Conservation (phyloP, 257 asterid species). For the Anisodus acutangulus region DNA sequence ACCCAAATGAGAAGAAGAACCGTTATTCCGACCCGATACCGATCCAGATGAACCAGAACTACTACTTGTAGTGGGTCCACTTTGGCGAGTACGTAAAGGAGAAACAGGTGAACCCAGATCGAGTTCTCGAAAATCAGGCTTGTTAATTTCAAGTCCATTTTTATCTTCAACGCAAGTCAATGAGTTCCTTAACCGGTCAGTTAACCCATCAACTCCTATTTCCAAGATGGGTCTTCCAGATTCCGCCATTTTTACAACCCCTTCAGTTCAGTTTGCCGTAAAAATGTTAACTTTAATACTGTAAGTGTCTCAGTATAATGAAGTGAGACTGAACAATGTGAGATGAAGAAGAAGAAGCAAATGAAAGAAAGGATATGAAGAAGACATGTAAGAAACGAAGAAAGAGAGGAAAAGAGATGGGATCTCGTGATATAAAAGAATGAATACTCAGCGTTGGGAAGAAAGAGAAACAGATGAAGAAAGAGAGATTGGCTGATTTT, state of each 20-base stretch:
- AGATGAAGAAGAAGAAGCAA: not conserved
- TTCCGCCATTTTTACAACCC: slow-evolving; percentile 45
- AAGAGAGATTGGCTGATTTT: not conserved
- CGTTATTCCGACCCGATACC: slow-evolving; percentile 59
- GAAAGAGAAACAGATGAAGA: slow-evolving; percentile 31
- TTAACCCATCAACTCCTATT: slow-evolving; percentile 35
- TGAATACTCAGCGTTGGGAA: slow-evolving; percentile 62
- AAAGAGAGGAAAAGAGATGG: slow-evolving; percentile 39
- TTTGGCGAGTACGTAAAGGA: slow-evolving; percentile 57
- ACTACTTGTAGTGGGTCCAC: slow-evolving; percentile 19
- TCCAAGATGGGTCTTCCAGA: slow-evolving; percentile 50
- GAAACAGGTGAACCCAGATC: slow-evolving; percentile 81
- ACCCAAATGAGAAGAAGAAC: slow-evolving; percentile 55
- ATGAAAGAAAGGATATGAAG: slow-evolving; percentile 33
- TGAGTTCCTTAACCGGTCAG: slow-evolving; percentile 61
- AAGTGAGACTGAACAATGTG: not conserved
- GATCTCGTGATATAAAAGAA: slow-evolving; percentile 75
- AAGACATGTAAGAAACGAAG: slow-evolving; percentile 35
- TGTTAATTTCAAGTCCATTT: slow-evolving; percentile 43
- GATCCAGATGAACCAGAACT: slow-evolving; percentile 86
- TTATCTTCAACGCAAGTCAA: slow-evolving; percentile 36
- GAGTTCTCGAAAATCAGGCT: slow-evolving; percentile 80
- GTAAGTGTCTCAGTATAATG: not conserved
- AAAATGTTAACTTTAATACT: no score
- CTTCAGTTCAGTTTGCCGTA: no score